Base-by-base conservation (phyloP, 805 yeast genomes). In the Debaryomyces maramus region DNA sequence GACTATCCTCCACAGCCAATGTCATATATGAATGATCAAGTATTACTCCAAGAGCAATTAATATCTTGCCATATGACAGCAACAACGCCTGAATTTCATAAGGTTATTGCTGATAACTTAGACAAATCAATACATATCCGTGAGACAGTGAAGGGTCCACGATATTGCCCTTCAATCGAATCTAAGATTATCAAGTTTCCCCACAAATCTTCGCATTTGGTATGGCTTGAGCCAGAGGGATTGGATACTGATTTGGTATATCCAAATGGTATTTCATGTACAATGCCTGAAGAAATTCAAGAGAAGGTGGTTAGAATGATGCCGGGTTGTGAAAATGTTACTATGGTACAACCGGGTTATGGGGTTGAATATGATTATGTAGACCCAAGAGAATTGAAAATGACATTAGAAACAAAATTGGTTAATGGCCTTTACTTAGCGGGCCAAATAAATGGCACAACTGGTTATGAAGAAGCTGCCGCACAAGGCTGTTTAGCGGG, bases 301-400 rank as follows among this genome's bases (percentile, higher is more conserved):
- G 74, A 73, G 16, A 70, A 77, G 47, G 75, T 90, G 73, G 75
- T 93, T 39, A 70, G 73, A 43, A 67, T 88, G 68, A 86, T 93
- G 45, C 85, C 88, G 3, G 99, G 99, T 0, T 75, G 95, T 36
- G 96, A 88, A 52, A 80, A 86, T 48, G 97, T 85, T 0, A 70
- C 65, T n/a, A 88, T 93, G 86, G 58, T 84, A 9, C 97, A 90
- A 56, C 97, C 97, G 0, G 99, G 97, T 0, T 93, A 93, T 58
- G 99, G 99, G n/a, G 99, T 93, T 2, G 99, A 93, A 61, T 93
- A 93, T 58, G 99, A 93, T 56, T 93, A 88, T 58, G 83, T 93
- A 20, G 97, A 93, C 55, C 99, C 99, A 2, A 74, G 96, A 47
- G 96, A 90, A 55, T 70, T 93, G 40, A 73, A 73, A 39, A 75